Evolutionary conservation across 352 stramenopile genomes (phyloP).

Genomic region (Blastocystis sp.): DNA sequence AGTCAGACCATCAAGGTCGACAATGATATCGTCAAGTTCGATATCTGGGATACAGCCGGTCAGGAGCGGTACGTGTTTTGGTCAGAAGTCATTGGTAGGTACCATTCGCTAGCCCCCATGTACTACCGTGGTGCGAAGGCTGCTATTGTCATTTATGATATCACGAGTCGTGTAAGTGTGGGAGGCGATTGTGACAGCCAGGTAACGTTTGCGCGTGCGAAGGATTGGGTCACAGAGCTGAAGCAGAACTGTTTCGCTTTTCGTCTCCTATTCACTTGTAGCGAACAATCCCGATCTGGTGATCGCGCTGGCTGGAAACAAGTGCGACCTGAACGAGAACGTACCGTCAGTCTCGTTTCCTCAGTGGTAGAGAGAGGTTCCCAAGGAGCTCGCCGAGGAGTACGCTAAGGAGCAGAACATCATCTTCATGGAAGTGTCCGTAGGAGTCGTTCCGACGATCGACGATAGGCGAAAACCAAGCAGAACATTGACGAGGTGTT

Average conservation of each 20-base stretch:
- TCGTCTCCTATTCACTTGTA: not conserved
- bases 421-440: constrained; percentile 55
- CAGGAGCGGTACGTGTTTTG: constrained; percentile 69
- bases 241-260: constrained; percentile 72
- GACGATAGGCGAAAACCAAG: constrained; percentile 78
- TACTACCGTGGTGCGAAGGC: constrained; percentile 91
- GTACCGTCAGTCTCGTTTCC: constrained; percentile 15
- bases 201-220: constrained; percentile 79
- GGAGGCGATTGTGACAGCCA: constrained; percentile 53
- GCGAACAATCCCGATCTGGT: constrained; percentile 72
- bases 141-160: constrained; percentile 93
- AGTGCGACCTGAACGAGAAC: constrained; percentile 78
- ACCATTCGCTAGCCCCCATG: constrained; percentile 89
- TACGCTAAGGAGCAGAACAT: constrained; percentile 82
- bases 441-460: constrained; percentile 64
- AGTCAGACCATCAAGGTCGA: constrained; percentile 84
- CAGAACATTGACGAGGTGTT: constrained; percentile 80
- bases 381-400: constrained; percentile 69
- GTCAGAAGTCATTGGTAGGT: constrained; percentile 19
- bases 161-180: constrained; percentile 68
- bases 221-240: constrained; percentile 85
- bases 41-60: constrained; percentile 91
- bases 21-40: constrained; percentile 80
- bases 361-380: constrained; percentile 66
- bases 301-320: constrained; percentile 82